Conservation (phyloP, 2,329 filamentous ascomycete genomes). For the Chaetomium strumarium region DNA sequence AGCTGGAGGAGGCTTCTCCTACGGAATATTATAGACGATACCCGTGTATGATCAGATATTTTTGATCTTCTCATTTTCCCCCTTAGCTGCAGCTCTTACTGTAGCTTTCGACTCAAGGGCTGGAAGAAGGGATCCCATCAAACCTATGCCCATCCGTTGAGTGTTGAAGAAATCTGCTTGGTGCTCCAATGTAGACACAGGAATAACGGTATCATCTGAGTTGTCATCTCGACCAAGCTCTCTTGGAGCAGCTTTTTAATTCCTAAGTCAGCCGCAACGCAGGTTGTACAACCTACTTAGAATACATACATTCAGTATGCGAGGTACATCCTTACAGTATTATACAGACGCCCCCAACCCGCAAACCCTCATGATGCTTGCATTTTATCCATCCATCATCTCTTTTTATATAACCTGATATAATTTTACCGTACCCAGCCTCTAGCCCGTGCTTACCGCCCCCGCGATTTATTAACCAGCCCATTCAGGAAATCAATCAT, state of each 20-base stretch:
- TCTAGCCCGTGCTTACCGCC: neutral
- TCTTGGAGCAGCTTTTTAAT: no score
- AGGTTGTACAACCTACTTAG: no score
- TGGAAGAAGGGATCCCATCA: no score
- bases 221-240: no score
- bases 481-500: constrained; percentile 37
- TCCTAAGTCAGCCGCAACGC: no score
- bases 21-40: constrained; percentile 11
- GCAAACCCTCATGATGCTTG: neutral
- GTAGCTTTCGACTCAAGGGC: neutral
- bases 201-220: no score
- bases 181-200: no score
- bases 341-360: neutral
- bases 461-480: constrained; percentile 11
- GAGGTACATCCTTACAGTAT: neutral
- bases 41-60: constrained; percentile 5
- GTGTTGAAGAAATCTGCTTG: no score
- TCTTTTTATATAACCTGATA: neutral
- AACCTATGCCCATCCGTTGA: no score
- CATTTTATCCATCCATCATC: no score
- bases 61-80: constrained; percentile 34
- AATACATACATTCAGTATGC: constrained; percentile 3
- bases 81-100: constrained; percentile 32
- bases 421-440: neutral
- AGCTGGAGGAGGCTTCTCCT: constrained; percentile 36